Base-by-base conservation (phyloP, 495 filamentous ascomycete genomes). In the Neurospora sp. region DNA sequence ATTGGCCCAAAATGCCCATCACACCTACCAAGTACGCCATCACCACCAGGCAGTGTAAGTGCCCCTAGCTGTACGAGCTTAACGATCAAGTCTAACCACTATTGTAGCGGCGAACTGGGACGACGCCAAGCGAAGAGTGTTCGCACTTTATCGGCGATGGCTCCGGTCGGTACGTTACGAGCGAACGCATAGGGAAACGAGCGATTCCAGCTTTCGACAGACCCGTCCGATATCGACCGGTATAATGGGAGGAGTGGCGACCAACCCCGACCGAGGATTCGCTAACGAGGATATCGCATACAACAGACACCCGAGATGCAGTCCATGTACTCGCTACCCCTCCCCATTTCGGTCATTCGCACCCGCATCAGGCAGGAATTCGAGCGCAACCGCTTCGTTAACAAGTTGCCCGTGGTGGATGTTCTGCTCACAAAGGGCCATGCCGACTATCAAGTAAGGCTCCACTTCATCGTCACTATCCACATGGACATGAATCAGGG, bases 281-380 rank as follows among this genome's bases (percentile, higher is more conserved):
- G 70, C 75, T 78, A 40, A 76, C 73, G 38, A 59, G 40, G 53
- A 35, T 18, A 8, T 65, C 44, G 70, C 27, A 7, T 45, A 40
- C 22, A 68, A 68, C 80, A 99, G 96, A 94, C 94, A 70, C 95
- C 96, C 41, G 94, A 98, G 81, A 93, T 98, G 78, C 95, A 97
- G 81, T 90, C 89, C 72, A 97, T 97, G 92, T 99, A 99, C 88
- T 91, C 91, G 48, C 85, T 99, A 78, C 92, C 91, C 80, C 88
- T 95, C 77, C 94, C 96, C 70, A 90, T 97, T 20, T 92, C 96
- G 53, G 87, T 87, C 71, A 90, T 98, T 80, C 93, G 96, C 72
- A 95, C 94, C 65, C 97, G 95, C 86, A 91, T 98, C 79, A 89
- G 96, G 78, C 94, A 98, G 83, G 95, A 99, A 80, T 99, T 99